phyloP scores from a whole-genome alignment of 768 basidiomycete genomes.

The Mrakia frigida region DNA sequence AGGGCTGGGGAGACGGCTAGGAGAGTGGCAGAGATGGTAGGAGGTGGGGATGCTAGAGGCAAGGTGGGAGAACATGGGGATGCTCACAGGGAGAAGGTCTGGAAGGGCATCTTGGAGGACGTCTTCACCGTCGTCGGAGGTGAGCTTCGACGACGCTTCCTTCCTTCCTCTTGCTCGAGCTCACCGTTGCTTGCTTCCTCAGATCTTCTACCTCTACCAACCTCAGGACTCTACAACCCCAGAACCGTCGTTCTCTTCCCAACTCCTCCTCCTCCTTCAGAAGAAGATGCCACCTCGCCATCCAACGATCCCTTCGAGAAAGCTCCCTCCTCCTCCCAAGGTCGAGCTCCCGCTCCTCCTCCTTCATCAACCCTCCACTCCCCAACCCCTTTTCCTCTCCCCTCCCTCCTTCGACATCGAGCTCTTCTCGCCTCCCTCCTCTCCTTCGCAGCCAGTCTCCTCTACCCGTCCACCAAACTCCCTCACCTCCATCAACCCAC shows the following conservation, averaged over 20 bases:
- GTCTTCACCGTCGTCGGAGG: neutral
- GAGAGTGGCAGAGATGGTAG: conserved; percentile 6
- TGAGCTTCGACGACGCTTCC: neutral
- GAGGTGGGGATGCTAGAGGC: neutral
- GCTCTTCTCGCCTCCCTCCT: conserved; percentile 21
- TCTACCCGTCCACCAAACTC: conserved; percentile 1
- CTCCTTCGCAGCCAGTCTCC: conserved; percentile 12
- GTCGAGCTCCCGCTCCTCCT: neutral
- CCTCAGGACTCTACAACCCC: neutral
- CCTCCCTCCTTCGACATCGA: conserved; percentile 11
- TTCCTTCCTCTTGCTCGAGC: neutral
- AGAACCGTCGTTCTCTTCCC: conserved; percentile 7
- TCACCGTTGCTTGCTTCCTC: neutral
- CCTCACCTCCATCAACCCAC: neutral
- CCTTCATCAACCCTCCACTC: neutral
- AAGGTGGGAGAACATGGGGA: conserved; percentile 10
- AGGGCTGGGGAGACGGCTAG: neutral
- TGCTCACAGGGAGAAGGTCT: conserved; percentile 3
- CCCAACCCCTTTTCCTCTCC: neutral
- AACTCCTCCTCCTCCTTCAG: neutral
- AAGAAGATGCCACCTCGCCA: neutral
- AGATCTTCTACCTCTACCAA: conserved; percentile 13
- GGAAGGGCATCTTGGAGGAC: neutral
- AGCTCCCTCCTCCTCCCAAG: neutral
- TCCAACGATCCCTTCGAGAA: conserved; percentile 15